Conservation (phyloP, 805 yeast species). For the Martiniozyma abietophila region DNA sequence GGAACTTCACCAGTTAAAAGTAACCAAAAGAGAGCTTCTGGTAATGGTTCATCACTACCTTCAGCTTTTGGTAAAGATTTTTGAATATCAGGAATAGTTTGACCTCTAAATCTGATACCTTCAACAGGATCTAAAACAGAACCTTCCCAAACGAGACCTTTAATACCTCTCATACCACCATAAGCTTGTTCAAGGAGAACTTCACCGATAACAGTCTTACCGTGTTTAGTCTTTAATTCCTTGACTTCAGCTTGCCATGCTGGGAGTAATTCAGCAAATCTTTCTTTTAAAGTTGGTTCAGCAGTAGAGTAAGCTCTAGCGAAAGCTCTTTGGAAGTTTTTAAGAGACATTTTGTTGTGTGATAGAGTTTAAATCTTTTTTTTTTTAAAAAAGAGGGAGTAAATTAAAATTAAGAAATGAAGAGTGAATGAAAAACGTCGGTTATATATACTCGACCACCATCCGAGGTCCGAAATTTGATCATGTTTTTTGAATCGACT, state of each 20-base stretch:
- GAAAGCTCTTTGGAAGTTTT: constrained; percentile 24
- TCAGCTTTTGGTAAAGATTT: constrained; percentile 66
- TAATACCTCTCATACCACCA: constrained; percentile 89
- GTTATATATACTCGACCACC: too few relatives aligned
- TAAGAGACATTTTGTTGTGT: constrained; percentile 16
- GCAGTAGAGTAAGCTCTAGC: constrained; percentile 31
- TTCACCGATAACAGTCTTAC: constrained; percentile 72
- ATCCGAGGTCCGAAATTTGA: too few relatives aligned
- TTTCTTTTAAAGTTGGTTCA: constrained; percentile 71
- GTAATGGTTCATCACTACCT: constrained; percentile 55
- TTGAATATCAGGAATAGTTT: constrained; percentile 73
- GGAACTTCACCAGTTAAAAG: constrained; percentile 79
- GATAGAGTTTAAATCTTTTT: not conserved
- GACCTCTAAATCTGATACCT: constrained; percentile 81
- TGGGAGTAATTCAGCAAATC: constrained; percentile 88
- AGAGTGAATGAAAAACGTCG: too few relatives aligned
- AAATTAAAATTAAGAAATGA: too few relatives aligned
- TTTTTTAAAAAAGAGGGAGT: not conserved
- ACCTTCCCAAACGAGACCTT: constrained; percentile 84
- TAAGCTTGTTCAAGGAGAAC: constrained; percentile 71
- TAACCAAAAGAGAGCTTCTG: constrained; percentile 80
- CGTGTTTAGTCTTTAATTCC: constrained; percentile 83
- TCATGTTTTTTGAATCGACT: too few relatives aligned
- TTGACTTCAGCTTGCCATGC: constrained; percentile 87
- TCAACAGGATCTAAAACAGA: constrained; percentile 77